Percentiles rank a stretch among this genome's conserved stretches.
Conservation (phyloP, 352 stramenopile species). For the Hyaloperonospora arabidopsidis region DNA sequence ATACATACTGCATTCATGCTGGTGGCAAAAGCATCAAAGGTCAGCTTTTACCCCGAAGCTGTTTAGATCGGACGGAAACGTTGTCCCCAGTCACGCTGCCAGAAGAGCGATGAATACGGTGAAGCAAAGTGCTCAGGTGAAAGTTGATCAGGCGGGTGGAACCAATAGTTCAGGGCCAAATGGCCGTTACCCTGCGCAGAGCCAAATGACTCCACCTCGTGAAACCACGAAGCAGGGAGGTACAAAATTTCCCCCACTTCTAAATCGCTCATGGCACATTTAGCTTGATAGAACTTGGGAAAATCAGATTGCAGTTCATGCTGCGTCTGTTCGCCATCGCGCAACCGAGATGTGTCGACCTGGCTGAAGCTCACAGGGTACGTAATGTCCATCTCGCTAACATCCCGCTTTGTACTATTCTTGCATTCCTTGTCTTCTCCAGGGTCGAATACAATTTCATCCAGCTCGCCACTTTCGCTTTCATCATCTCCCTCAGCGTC, state of each 20-base stretch:
- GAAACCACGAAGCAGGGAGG: slow-evolving; percentile 95
- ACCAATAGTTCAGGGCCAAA: slow-evolving; percentile 87
- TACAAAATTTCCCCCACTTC: slow-evolving; percentile 93
- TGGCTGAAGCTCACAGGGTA: slow-evolving; percentile 72
- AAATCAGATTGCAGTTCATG: slow-evolving; percentile 44
- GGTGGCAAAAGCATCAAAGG: no score
- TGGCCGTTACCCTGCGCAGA: slow-evolving; percentile 47
- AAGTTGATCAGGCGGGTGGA: slow-evolving; percentile 70
- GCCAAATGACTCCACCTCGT: slow-evolving; percentile 90
- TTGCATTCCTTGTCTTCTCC: slow-evolving; percentile 32
- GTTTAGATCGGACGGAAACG: slow-evolving; percentile 16
- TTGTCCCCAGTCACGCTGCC: slow-evolving; percentile 56
- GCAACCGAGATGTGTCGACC: slow-evolving; percentile 48
- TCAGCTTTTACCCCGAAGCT: no score
- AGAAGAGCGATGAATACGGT: slow-evolving; percentile 79
- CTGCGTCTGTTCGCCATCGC: slow-evolving; percentile 20
- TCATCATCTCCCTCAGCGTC: slow-evolving; percentile 46
- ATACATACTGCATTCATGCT: no score
- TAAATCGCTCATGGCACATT: slow-evolving; percentile 68
- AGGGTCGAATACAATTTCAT: slow-evolving; percentile 40
- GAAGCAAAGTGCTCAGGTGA: slow-evolving; percentile 32
- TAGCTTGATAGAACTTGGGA: slow-evolving; percentile 48
- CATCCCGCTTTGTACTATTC: slow-evolving; percentile 20
- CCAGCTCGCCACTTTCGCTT: slow-evolving; percentile 36
- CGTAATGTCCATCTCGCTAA: slow-evolving; percentile 47